Conservation (phyloP, 352 stramenopile species). For the Pythium coloratum region DNA sequence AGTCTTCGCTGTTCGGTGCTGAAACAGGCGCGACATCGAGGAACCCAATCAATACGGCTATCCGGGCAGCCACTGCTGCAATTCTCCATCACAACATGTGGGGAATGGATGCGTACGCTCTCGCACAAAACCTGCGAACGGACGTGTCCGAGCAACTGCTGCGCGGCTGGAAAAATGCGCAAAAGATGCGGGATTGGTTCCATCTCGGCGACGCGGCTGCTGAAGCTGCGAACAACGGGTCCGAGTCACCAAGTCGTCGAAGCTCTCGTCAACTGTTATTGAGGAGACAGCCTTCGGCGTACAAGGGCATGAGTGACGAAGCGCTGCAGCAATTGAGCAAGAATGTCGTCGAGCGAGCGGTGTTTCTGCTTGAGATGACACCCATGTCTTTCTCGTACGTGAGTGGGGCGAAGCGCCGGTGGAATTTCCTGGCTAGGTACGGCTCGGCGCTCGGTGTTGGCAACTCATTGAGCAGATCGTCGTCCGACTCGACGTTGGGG, state of each 20-base stretch:
- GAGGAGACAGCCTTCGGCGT: slow-evolving; percentile 67
- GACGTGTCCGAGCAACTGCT: slow-evolving; percentile 72
- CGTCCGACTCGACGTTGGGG: slow-evolving; percentile 50
- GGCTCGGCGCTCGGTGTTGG: slow-evolving; percentile 49
- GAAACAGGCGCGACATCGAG: slow-evolving; percentile 1
- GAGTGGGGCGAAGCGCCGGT: slow-evolving; percentile 64
- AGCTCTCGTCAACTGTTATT: slow-evolving; percentile 11
- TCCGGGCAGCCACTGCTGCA: slow-evolving; percentile 68
- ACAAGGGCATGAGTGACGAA: slow-evolving; percentile 73
- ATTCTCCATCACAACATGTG: slow-evolving; percentile 89
- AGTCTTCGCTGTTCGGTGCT: neutral
- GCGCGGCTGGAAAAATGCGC: slow-evolving; percentile 78
- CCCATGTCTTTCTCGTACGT: slow-evolving; percentile 79
- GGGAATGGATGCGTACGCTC: slow-evolving; percentile 79
- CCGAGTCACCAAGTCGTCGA: slow-evolving; percentile 23
- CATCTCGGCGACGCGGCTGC: slow-evolving; percentile 72
- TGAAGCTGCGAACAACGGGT: slow-evolving; percentile 41
- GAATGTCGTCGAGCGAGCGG: slow-evolving; percentile 72
- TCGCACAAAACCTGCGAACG: slow-evolving; percentile 50
- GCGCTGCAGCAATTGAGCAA: slow-evolving; percentile 61
- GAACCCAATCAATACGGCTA: slow-evolving; percentile 51
- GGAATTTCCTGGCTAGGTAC: slow-evolving; percentile 73
- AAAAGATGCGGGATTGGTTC: slow-evolving; percentile 89
- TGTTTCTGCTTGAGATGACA: slow-evolving; percentile 71
- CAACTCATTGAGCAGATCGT: neutral